Evolutionary conservation across 805 yeast genomes (phyloP), one percentile per base, ranked within the genome.

Genomic region (Yamadazyma endophytica): DNA sequence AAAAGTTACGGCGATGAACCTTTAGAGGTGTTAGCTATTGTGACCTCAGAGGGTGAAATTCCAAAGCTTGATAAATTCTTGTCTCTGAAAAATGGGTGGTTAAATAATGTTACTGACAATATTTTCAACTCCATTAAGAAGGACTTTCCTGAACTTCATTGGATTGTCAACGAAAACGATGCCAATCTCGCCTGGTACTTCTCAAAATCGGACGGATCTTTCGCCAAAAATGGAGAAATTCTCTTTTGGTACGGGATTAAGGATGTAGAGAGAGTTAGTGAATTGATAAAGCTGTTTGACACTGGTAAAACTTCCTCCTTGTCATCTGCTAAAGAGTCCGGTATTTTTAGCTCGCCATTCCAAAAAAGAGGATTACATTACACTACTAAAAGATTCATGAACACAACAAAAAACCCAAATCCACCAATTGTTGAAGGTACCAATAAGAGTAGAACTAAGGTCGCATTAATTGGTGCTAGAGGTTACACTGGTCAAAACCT

Each of bases 381-480:
- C n/a, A n/a, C n/a, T n/a, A 58, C 75, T n/a, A 49, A 60, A 46
- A 70, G 15, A 56, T 70, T 17, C 2, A 17, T 35, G 9, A 21
- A 35, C 32, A 26, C 28, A 4, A 32, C 42, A 19, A 35, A 32
- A 11, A 79, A 79, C 56, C 84, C 86, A 31, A 79, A 79, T 55
- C 86, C 89, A 9, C 95, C 95, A 9, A 52, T 75, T 26, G 68
- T 72, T 31, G 68, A 70, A 32, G 90, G 87, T 22, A 54, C 73
- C 21, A 83, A 79, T 65, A 69, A 70, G 23, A 56, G 70, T 24
- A 70, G 70, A 39, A 71, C 94, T 14, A 77, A 77, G 44, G 88
- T 92, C 28, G 98, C 96, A 1, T 73, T 92, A 48, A 90, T 92
- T 54, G 99, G 99, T 47, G 99, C 99, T 24, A 82, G 99, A 64